Evolutionary conservation across 345 rosid genomes (phyloP).

Genomic region (Salix purpurea): DNA sequence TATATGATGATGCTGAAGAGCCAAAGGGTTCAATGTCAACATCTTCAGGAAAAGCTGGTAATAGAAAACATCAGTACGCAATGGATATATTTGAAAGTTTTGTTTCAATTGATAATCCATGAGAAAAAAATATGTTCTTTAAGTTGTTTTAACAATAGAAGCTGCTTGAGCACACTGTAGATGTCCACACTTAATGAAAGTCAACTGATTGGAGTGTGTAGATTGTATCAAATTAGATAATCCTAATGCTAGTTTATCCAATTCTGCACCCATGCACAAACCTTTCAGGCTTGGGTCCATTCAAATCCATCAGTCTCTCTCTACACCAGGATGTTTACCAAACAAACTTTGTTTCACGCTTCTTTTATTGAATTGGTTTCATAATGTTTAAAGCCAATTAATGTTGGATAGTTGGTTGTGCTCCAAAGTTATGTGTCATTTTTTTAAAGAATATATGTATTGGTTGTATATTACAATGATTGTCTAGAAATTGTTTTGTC

Average conservation of each 20-base stretch:
- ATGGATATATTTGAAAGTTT: background rate
- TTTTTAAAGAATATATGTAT: background rate
- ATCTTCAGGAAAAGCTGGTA: constrained; percentile 48
- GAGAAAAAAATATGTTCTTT: background rate
- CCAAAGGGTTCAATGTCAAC: constrained; percentile 26
- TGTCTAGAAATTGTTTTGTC: background rate
- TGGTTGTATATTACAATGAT: background rate
- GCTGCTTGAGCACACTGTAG: background rate
- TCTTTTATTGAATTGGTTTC: background rate
- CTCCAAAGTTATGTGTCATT: background rate
- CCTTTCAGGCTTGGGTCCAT: background rate
- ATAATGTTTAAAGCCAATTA: background rate
- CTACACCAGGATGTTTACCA: background rate
- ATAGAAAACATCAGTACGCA: constrained; percentile 20
- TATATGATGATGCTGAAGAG: constrained; percentile 62
- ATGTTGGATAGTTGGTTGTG: background rate
- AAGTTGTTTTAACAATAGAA: background rate
- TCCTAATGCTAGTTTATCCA: background rate
- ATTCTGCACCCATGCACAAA: background rate
- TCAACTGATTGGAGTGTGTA: background rate
- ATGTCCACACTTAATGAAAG: background rate
- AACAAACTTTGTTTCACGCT: background rate
- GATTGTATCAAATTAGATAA: background rate
- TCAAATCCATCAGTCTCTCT: constrained; percentile 1
- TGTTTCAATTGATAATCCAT: background rate